Evolutionary conservation across 768 basidiomycete species (phyloP).

Genomic region (Mycena rosella): DNA sequence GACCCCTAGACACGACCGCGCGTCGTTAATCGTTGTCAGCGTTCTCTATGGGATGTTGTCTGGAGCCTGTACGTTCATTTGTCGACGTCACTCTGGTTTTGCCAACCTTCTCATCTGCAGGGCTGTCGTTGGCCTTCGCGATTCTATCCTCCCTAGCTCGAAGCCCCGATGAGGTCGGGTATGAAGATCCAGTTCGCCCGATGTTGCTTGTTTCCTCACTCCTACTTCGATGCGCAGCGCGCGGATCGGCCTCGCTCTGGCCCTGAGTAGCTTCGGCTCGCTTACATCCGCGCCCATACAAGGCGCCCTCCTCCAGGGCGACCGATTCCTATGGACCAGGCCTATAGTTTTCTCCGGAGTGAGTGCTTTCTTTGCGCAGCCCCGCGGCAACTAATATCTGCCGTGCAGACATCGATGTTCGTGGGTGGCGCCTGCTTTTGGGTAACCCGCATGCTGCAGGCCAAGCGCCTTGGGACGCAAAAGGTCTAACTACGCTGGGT

Average conservation of each 20-base stretch:
- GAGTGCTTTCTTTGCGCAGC: background rate
- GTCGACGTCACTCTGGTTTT: background rate
- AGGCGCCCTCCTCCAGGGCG: conserved; percentile 22
- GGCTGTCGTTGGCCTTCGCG: conserved; percentile 12
- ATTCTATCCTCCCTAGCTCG: conserved; percentile 2
- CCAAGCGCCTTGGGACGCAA: conserved; percentile 7
- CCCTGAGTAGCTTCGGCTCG: conserved; percentile 13
- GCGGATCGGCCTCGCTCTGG: conserved; percentile 14
- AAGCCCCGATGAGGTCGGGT: conserved; percentile 16
- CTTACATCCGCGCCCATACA: conserved; percentile 26
- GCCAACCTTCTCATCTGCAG: background rate
- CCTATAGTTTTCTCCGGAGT: conserved; percentile 23
- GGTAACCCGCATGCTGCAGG: conserved; percentile 18
- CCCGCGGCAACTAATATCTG: background rate
- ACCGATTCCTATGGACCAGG: conserved; percentile 10
- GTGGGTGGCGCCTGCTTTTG: conserved; percentile 6
- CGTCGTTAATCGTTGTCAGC: conserved; percentile 13
- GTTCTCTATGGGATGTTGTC: conserved; percentile 13
- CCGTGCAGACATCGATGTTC: conserved; percentile 8
- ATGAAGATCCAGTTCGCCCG: background rate
- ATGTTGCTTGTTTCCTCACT: background rate
- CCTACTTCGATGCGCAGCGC: conserved; percentile 1
- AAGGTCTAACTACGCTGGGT: background rate
- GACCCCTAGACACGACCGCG: conserved; percentile 4
- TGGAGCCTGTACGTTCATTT: conserved; percentile 7